Base-by-base conservation (phyloP, 2,329 filamentous ascomycete genomes). In the Ophiostoma sp. region DNA sequence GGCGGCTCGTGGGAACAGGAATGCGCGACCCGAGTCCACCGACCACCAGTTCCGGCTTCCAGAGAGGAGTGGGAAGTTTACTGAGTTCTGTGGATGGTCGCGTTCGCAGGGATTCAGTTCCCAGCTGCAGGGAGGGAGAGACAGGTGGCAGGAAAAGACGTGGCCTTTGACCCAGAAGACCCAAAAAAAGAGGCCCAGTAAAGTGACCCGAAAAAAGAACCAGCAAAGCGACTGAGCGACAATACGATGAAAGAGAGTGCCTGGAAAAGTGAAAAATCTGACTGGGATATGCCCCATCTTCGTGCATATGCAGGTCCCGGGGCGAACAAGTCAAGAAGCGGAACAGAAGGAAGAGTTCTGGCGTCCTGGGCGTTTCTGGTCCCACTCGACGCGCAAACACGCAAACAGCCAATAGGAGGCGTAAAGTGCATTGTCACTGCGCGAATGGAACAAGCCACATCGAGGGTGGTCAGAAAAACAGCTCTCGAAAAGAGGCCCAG, bases 401-500 rank as follows among this genome's bases (percentile, higher is more conserved):
- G 25, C 69, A 64, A 33, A 12, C 19, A 61, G 70, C 70, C 70
- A 68, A 68, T 72, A 12, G 19, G 63, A 61, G 48, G 17, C 50
- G 11, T 5, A 17, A 39, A 5, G 36, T 59, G 71, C 25, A 48
- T 28, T 50, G 48, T 63, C 70, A 50, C 70, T 72, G 36, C 3
- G n/a, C 71, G 36, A 72, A 72, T 69, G 50, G 71, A 72, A 72
- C 63, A 72, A 68, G 71, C 71, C 71, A 72, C 71, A 72, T 68
- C 39, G 25, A 36, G 11, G 31, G 28, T 33, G 8, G 64, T 8
- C 25, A 22, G n/a, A 8, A 11, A 11, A n/a, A 55, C 11, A 36
- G 63, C 66, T 17, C 28, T 28, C 0, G 4, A 33, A 33, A 55
- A 25, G 19, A 19, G 63, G 25, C n/a, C 12, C 36, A 57, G 19